Conservation (phyloP, 805 yeast genomes). For the Yamadazyma kitorensis region DNA sequence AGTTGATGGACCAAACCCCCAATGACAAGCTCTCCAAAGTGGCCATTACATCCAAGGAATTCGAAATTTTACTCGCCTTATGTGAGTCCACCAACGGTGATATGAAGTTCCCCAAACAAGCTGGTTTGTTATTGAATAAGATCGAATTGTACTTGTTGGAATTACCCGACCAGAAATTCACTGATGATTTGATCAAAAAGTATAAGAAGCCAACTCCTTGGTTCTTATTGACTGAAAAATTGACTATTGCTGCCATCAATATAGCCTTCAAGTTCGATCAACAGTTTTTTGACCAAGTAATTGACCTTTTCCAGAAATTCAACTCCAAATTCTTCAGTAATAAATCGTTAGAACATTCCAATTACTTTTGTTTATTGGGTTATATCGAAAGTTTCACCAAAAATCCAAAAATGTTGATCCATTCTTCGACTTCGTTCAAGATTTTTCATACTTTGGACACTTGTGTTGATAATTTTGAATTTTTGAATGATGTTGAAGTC, state of each 20-base stretch:
- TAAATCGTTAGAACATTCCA: constrained; percentile 21
- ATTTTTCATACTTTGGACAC: constrained; percentile 33
- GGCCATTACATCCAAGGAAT: constrained; percentile 50
- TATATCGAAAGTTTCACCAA: constrained; percentile 28
- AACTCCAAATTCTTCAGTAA: constrained; percentile 22
- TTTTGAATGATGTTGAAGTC: constrained; percentile 33
- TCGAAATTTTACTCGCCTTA: constrained; percentile 56
- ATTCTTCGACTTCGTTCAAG: constrained; percentile 22
- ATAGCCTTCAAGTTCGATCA: constrained; percentile 25
- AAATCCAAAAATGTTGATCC: constrained; percentile 25
- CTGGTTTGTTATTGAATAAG: constrained; percentile 40
- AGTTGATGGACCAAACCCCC: constrained; percentile 13
- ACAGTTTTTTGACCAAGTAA: constrained; percentile 19
- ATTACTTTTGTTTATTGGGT: constrained; percentile 37
- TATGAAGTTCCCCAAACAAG: constrained; percentile 32
- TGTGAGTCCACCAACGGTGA: constrained; percentile 39
- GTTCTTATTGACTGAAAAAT: constrained; percentile 29
- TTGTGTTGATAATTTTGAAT: constrained; percentile 36
- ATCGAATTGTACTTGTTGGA: constrained; percentile 47
- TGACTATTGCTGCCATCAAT: constrained; percentile 31
- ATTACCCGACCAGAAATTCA: constrained; percentile 43
- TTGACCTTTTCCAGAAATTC: constrained; percentile 27
- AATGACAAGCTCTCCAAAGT: constrained; percentile 23
- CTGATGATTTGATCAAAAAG: constrained; percentile 30
- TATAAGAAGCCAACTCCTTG: constrained; percentile 30